Evolutionary conservation across 2,329 filamentous ascomycete species (phyloP), one percentile per base, ranked within the genome.

Genomic region (Fonsecaea pedrosoi): DNA sequence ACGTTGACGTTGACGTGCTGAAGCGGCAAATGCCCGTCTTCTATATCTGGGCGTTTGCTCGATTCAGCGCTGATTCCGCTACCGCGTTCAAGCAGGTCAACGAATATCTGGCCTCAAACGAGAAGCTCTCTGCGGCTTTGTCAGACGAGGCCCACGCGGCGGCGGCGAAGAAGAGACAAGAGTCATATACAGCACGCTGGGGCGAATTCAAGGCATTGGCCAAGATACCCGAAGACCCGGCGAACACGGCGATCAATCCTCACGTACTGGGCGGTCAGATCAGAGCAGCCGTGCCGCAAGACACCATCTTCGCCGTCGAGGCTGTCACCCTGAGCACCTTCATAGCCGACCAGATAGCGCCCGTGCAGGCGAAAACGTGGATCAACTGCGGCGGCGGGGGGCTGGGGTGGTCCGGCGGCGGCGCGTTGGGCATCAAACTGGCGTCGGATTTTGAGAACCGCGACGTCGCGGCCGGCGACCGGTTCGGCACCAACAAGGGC

Each of bases 361-460:
- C 87, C 2, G 88, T 84, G 0, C 74, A 87, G 0, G 91, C 91
- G 0, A 90, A 90, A 0, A 88, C 87, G 0, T 93, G 89, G 89
- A 87, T 94, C 73, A 94, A 93, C 76, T 94, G 91, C 75, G 91
- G 91, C 1, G 91, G 90, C 0, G 91, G 90, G 13, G 92, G 92
- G 1, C 86, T 94, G 0, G 91, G 91, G 1, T 94, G 91, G 91
- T 91, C 88, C 10, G 91, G 91, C 13, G 91, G 92, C 13, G 91
- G 82, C 60, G 89, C 90, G 0, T 77, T 94, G 2, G 92, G 91
- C 1, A 89, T 94, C 74, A 93, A 94, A 75, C 84, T 94, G 7
- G 92, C 90, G 0, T 82, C 83, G 0, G 84, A 89, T 58, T 77
- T 77, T 2, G 77, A 83, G 67, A 79, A 83, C 40, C 82, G 84